Conservation (phyloP, 2,329 filamentous ascomycete genomes). For the Trichoderma endophyticum region DNA sequence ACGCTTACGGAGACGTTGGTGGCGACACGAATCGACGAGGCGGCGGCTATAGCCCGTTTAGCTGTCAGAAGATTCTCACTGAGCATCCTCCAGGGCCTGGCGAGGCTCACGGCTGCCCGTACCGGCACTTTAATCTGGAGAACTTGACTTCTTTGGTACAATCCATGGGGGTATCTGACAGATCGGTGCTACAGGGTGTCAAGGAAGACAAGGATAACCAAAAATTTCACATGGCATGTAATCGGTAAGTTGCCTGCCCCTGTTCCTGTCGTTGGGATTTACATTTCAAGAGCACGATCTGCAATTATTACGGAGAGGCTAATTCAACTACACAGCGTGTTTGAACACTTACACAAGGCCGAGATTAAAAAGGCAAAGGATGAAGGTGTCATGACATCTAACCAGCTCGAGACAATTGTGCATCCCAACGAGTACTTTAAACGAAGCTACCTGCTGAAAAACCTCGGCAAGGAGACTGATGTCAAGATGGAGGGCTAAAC, state of each 20-base stretch:
- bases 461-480: slow-evolving; percentile 59
- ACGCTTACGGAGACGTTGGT: slow-evolving; percentile 91
- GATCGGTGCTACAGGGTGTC: slow-evolving; percentile 73
- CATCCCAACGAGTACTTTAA: slow-evolving; percentile 99
- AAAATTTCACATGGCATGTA: slow-evolving; percentile 93
- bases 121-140: slow-evolving; percentile 85
- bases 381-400: slow-evolving; percentile 65
- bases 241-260: slow-evolving; percentile 54
- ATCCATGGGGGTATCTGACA: slow-evolving; percentile 73
- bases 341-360: slow-evolving; percentile 78
- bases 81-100: slow-evolving; percentile 84
- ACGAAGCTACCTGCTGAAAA: slow-evolving; percentile 84
- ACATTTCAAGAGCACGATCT: background rate
- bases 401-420: slow-evolving; percentile 88
- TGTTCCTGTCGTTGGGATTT: background rate
- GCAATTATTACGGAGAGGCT: background rate
- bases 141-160: slow-evolving; percentile 78
- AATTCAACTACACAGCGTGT: slow-evolving; percentile 56
- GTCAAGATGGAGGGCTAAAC: slow-evolving; percentile 51
- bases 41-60: slow-evolving; percentile 84
- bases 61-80: slow-evolving; percentile 90
- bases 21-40: slow-evolving; percentile 85
- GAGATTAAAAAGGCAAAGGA: slow-evolving; percentile 77
- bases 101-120: slow-evolving; percentile 94
- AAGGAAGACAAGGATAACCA: slow-evolving; percentile 85